Percentiles rank a stretch among this genome's conserved stretches.
Evolutionary conservation across 2,329 filamentous ascomycete species (phyloP).

Genomic region (Talaromyces piceae): DNA sequence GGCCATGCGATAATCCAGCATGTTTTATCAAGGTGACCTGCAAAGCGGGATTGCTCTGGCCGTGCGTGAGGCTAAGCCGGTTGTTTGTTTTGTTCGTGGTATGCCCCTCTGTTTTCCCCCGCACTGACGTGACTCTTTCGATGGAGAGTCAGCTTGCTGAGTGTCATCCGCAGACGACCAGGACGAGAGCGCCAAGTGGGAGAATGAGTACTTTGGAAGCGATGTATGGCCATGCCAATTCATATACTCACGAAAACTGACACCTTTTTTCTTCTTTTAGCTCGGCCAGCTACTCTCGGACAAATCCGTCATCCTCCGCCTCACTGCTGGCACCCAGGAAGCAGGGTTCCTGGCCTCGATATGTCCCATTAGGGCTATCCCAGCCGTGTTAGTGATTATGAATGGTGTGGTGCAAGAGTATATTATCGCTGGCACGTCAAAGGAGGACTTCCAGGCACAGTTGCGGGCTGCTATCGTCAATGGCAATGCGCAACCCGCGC

Average conservation of each 20-base stretch:
- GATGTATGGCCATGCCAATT: slow-evolving; percentile 20
- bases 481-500: background rate
- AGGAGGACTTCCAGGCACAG: slow-evolving; percentile 58
- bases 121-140: too few relatives aligned
- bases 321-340: slow-evolving; percentile 68
- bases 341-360: slow-evolving; percentile 75
- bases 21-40: slow-evolving; percentile 77
- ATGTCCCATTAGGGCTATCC: slow-evolving; percentile 70
- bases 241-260: slow-evolving; percentile 2
- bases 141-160: slow-evolving; percentile 11
- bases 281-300: slow-evolving; percentile 50
- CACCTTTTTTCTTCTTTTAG: slow-evolving; percentile 30
- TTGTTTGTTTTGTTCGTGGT: slow-evolving; percentile 81
- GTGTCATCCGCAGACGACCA: slow-evolving; percentile 51
- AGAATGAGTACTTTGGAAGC: slow-evolving; percentile 56
- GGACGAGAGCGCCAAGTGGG: slow-evolving; percentile 64
- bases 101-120: slow-evolving; percentile 19
- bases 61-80: slow-evolving; percentile 65
- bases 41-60: slow-evolving; percentile 74
- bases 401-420: slow-evolving; percentile 74
- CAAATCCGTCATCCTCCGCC: slow-evolving; percentile 61
- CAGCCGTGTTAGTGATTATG: slow-evolving; percentile 71
- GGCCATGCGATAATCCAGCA: slow-evolving; percentile 29
- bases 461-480: slow-evolving; percentile 38
- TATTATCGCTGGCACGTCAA: slow-evolving; percentile 56